These are phyloP conservation scores for Globomyces sp. DNA, from an alignment of 371 early-diverging fungal genomes.

Conservation along the genomic window DNA sequence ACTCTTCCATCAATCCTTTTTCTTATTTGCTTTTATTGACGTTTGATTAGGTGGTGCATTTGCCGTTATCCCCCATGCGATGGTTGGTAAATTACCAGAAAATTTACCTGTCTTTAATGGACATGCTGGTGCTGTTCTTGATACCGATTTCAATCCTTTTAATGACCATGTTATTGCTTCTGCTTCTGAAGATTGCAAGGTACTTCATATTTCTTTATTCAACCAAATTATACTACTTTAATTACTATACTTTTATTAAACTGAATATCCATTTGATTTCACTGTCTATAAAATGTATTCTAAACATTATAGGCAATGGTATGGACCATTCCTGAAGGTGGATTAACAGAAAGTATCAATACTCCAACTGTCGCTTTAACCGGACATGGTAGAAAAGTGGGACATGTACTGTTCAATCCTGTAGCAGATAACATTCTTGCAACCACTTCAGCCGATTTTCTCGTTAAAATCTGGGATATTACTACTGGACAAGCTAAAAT, in stretches of 20 bases:
- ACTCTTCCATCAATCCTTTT: background rate
- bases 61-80: slow-evolving; percentile 82
- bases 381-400: slow-evolving; percentile 66
- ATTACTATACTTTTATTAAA: background rate
- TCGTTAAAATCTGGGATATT: slow-evolving; percentile 89
- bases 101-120: slow-evolving; percentile 86
- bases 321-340: slow-evolving; percentile 86
- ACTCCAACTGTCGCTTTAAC: slow-evolving; percentile 59
- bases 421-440: slow-evolving; percentile 91
- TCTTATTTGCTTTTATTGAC: slow-evolving; percentile 6
- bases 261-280: background rate
- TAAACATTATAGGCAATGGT: slow-evolving; percentile 67
- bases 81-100: slow-evolving; percentile 82
- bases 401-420: slow-evolving; percentile 96
- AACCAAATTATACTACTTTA: slow-evolving; percentile 6
- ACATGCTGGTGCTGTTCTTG: slow-evolving; percentile 92
- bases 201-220: background rate
- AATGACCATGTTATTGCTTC: slow-evolving; percentile 79
- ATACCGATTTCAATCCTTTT: slow-evolving; percentile 97
- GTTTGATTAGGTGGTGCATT: slow-evolving; percentile 78
- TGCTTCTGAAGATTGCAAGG: slow-evolving; percentile 90
- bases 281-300: background rate
- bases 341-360: slow-evolving; percentile 54
- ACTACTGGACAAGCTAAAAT: slow-evolving; percentile 82
- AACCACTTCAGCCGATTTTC: slow-evolving; percentile 83